phyloP scores from a whole-genome alignment of 148 eudicot species.

The Fagopyrum homotropicum region DNA sequence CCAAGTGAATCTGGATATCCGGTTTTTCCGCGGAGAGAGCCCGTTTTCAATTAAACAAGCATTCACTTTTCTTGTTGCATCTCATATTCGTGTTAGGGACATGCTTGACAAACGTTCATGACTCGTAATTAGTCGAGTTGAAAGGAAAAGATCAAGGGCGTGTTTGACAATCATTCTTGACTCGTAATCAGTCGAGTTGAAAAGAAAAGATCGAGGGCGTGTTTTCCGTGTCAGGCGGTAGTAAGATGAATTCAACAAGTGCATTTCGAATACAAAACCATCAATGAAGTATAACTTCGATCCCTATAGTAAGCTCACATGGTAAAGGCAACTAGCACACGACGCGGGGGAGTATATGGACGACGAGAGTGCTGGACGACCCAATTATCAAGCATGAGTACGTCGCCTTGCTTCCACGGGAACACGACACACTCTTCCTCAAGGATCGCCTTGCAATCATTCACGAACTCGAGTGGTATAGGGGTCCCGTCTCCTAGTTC shows the following conservation, averaged over 20 bases:
- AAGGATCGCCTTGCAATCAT: background rate
- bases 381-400: background rate
- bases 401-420: constrained; percentile 9
- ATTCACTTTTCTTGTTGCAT: too few relatives aligned
- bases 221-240: background rate
- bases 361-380: constrained; percentile 9
- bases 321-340: background rate
- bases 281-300: background rate
- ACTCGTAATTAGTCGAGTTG: background rate
- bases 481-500: background rate
- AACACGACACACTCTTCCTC: constrained; percentile 6
- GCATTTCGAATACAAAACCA: background rate
- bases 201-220: background rate
- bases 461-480: constrained; percentile 1
- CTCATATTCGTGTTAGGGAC: background rate
- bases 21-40: too few relatives aligned
- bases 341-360: constrained; percentile 1
- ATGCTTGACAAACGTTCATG: background rate
- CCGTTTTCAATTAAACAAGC: background rate
- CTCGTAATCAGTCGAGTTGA: background rate
- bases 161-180: background rate
- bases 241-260: background rate
- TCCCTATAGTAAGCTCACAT: background rate
- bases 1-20: background rate
- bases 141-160: background rate